Evolutionary conservation across 2,329 filamentous ascomycete genomes (phyloP), one percentile per base, ranked within the genome.

Genomic region (Xylariaceae sp.): DNA sequence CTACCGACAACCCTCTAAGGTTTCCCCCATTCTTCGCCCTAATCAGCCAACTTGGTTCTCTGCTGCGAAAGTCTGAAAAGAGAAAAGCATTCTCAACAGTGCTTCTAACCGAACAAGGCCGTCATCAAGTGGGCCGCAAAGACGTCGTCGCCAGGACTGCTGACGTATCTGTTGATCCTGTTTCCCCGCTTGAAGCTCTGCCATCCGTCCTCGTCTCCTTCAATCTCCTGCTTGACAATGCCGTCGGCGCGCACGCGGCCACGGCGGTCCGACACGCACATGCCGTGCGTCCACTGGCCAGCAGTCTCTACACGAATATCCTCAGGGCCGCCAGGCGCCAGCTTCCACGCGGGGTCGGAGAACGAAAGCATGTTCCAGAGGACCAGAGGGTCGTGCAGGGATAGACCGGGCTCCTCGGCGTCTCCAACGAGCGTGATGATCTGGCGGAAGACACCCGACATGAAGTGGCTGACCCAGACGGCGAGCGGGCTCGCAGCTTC

Each of bases 211-310:
- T 74, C 85, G 73, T 97, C 93, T 47, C 87, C 89, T 0, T 86
- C 80, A 35, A 86, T 81, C 65, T 82, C 77, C 58, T 80, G 78
- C 15, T 75, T 61, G 4, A 70, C 71, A 17, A 76, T 60, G 61
- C 82, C 81, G 50, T 75, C 80, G 4, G 78, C 79, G 70, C 84
- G 84, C 63, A 76, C 78, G 56, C 85, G 76, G 44, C 76, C 75
- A 50, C 94, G 82, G 42, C 85, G 81, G 77, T 99, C 94, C 47
- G 92, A 79, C 37, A 97, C 81, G 70, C 92, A 92, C 87, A 94
- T 92, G 1, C 94, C 93, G 58, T 90, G 81, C 51, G 92, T 96
- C 94, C 94, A 99, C 77, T 97, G 94, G 1, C 93, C 94, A 2
- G 83, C 78, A 0, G 92, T 95, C 76, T 99, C 94, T 47, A 99